Percentiles rank a stretch among this genome's conserved stretches.
Evolutionary conservation across 192 early-diverging fungal species (phyloP).

Genomic region (Rhizophagus clarus): DNA sequence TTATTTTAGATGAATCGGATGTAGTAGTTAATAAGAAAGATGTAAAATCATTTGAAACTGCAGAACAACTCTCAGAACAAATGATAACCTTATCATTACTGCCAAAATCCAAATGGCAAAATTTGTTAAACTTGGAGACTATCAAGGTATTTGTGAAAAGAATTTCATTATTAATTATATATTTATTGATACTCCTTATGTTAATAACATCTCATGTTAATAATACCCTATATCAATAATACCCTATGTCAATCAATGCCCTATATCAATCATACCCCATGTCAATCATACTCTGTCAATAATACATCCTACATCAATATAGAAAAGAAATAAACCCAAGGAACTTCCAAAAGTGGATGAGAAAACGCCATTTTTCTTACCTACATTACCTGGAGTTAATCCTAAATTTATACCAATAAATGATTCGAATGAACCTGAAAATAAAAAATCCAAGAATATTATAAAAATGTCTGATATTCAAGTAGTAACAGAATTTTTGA

Average conservation of each 20-base stretch:
- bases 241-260: too few relatives aligned
- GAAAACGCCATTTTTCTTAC: slow-evolving; percentile 93
- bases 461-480: slow-evolving; percentile 52
- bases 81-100: slow-evolving; percentile 86
- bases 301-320: neutral
- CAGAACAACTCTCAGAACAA: slow-evolving; percentile 72
- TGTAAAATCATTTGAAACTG: slow-evolving; percentile 39
- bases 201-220: too few relatives aligned
- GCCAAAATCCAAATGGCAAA: slow-evolving; percentile 90
- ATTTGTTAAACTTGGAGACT: slow-evolving; percentile 81
- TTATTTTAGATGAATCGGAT: slow-evolving; percentile 16
- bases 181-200: neutral
- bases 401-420: slow-evolving; percentile 62
- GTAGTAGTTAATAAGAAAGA: slow-evolving; percentile 38
- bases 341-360: slow-evolving; percentile 89
- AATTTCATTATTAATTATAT: neutral
- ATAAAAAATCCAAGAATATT: slow-evolving; percentile 36
- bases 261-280: too few relatives aligned
- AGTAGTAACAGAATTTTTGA: slow-evolving; percentile 64
- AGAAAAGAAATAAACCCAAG: slow-evolving; percentile 87
- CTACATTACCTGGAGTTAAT: slow-evolving; percentile 70
- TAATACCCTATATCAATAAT: too few relatives aligned
- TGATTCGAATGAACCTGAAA: slow-evolving; percentile 43
- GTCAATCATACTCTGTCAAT: too few relatives aligned
- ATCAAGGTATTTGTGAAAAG: slow-evolving; percentile 65